Evolutionary conservation across 2,329 filamentous ascomycete species (phyloP).

Genomic region (Pseudogymnoascus sp.): DNA sequence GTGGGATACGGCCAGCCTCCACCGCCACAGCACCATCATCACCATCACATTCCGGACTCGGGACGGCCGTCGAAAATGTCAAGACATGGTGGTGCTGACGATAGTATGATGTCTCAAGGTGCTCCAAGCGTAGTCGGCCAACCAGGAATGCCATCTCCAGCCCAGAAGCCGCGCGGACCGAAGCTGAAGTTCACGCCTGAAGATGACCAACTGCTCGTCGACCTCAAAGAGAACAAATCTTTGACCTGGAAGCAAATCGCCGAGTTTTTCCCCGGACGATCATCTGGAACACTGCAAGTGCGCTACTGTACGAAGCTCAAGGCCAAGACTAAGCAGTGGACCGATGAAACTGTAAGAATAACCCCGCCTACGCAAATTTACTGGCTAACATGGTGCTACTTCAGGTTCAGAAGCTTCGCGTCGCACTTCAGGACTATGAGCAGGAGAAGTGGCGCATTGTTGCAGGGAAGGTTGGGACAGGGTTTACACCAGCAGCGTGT

Average conservation of each 20-base stretch:
- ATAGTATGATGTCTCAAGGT: slow-evolving; percentile 41
- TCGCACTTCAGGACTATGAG: slow-evolving; percentile 74
- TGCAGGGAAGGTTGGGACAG: slow-evolving; percentile 80
- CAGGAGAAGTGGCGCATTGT: slow-evolving; percentile 91
- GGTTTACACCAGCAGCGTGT: slow-evolving; percentile 81
- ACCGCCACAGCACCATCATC: slow-evolving; percentile 46
- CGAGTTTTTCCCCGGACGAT: slow-evolving; percentile 87
- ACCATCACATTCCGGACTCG: slow-evolving; percentile 74
- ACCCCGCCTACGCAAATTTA: slow-evolving; percentile 7
- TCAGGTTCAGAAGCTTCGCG: slow-evolving; percentile 69
- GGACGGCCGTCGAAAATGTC: slow-evolving; percentile 61
- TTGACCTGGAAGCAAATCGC: slow-evolving; percentile 97
- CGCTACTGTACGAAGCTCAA: slow-evolving; percentile 93
- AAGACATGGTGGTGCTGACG: slow-evolving; percentile 47
- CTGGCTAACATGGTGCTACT: not conserved
- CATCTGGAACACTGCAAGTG: slow-evolving; percentile 84
- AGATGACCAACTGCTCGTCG: slow-evolving; percentile 79
- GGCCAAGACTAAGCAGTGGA: slow-evolving; percentile 89
- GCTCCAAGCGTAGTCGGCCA: slow-evolving; percentile 82
- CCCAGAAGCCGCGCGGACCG: slow-evolving; percentile 70
- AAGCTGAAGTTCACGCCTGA: slow-evolving; percentile 93
- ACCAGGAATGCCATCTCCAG: slow-evolving; percentile 78
- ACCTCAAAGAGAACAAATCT: slow-evolving; percentile 89
- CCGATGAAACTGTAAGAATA: slow-evolving; percentile 73
- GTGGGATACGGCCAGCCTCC: slow-evolving; percentile 33